Evolutionary conservation across 495 filamentous ascomycete species (phyloP).

Genomic region (Podospora sp.): DNA sequence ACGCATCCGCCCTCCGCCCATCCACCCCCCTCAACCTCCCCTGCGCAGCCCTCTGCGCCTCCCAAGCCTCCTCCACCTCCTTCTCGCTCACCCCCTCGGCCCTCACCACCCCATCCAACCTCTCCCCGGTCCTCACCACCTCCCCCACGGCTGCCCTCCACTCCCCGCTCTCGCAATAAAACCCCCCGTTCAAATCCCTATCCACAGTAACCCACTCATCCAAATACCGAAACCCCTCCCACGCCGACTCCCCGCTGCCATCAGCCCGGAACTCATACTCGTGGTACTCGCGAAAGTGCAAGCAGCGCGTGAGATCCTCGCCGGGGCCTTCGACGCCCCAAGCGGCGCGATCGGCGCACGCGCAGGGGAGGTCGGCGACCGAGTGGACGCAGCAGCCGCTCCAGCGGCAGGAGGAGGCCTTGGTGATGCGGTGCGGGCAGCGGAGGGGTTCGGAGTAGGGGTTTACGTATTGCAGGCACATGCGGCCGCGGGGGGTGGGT

Average conservation of each 20-base stretch:
- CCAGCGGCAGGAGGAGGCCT: neutral
- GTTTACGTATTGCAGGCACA: neutral
- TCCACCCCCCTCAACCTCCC: neutral
- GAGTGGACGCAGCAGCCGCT: slow-evolving; percentile 13
- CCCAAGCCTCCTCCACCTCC: neutral
- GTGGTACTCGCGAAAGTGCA: slow-evolving; percentile 13
- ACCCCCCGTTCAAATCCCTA: neutral
- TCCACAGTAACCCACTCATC: neutral
- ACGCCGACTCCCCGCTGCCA: neutral
- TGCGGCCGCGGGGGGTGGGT: neutral
- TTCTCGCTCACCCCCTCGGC: neutral
- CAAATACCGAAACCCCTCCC: neutral
- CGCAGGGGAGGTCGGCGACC: slow-evolving; percentile 1
- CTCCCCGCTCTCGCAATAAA: neutral
- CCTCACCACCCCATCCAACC: neutral
- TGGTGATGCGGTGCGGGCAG: slow-evolving; percentile 10
- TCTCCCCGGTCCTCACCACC: neutral
- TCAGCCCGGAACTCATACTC: neutral
- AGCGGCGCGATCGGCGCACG: neutral
- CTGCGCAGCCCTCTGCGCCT: neutral
- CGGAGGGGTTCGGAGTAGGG: neutral
- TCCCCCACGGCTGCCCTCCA: neutral
- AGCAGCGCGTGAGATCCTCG: slow-evolving; percentile 12
- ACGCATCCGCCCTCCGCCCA: neutral
- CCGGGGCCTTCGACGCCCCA: neutral